Conservation (phyloP, 129 eudicot genomes). For the Flaveria robusta region DNA sequence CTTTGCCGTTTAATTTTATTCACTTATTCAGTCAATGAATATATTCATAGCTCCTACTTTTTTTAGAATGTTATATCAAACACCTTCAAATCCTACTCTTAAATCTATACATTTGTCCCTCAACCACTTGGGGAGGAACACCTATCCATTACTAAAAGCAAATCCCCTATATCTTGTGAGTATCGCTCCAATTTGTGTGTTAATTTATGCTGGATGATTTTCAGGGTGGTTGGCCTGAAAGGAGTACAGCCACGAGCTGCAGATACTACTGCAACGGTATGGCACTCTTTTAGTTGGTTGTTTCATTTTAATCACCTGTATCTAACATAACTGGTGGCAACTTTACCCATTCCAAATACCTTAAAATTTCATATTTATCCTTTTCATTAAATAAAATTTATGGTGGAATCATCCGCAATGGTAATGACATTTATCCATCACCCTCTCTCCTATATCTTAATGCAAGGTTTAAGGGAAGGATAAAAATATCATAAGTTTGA, state of each 20-base stretch:
- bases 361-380: background rate
- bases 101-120: too few relatives aligned
- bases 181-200: background rate
- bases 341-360: background rate
- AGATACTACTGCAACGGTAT: slow-evolving; percentile 97
- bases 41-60: background rate
- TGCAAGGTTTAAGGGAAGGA: background rate
- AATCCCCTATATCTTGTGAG: background rate
- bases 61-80: too few relatives aligned
- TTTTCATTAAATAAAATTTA: background rate
- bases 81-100: too few relatives aligned
- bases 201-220: slow-evolving; percentile 27
- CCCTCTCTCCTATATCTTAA: too few relatives aligned
- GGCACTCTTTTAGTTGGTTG: slow-evolving; percentile 5
- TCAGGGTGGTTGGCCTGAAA: slow-evolving; percentile 96
- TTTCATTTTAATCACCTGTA: background rate
- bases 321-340: background rate
- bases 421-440: too few relatives aligned
- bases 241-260: slow-evolving; percentile 99
- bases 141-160: background rate
- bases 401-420: too few relatives aligned
- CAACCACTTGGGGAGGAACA: too few relatives aligned
- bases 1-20: slow-evolving; percentile 24
- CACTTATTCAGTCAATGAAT: background rate
- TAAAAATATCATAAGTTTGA: background rate